phyloP scores from a whole-genome alignment of 2,329 filamentous ascomycete species.

The Fusarium azukiicola region DNA sequence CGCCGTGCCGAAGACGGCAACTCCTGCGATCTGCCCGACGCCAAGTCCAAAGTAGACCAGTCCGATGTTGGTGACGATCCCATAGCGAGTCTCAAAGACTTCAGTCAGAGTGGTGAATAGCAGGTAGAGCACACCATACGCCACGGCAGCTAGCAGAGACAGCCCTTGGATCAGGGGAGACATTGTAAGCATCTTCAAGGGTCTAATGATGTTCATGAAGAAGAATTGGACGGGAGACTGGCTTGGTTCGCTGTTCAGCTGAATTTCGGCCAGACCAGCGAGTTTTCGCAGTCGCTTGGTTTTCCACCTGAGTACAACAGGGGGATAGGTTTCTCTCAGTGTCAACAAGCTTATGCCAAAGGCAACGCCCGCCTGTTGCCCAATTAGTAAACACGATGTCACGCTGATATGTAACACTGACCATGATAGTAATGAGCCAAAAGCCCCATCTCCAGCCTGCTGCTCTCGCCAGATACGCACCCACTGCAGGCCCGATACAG shows the following conservation, averaged over 20 bases:
- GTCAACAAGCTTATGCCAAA: not conserved
- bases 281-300: not conserved
- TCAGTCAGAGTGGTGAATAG: constrained; percentile 49
- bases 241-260: not conserved
- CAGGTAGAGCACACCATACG: constrained; percentile 76
- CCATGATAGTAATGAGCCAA: constrained; percentile 14
- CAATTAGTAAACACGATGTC: not conserved
- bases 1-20: constrained; percentile 44
- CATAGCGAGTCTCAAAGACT: constrained; percentile 19
- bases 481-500: constrained; percentile 4
- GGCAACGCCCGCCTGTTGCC: not conserved
- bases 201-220: constrained; percentile 7
- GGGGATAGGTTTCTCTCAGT: constrained; percentile 3
- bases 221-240: not conserved
- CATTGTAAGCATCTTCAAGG: constrained; percentile 2
- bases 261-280: not conserved
- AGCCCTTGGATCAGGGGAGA: constrained; percentile 6
- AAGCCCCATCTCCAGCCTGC: constrained; percentile 16
- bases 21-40: not conserved
- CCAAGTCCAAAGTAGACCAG: constrained; percentile 12
- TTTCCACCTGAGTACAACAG: constrained; percentile 12
- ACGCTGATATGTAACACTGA: not conserved
- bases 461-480: not conserved
- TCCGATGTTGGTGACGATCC: constrained; percentile 1
- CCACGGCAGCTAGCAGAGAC: constrained; percentile 28